Base-by-base conservation (phyloP, 768 basidiomycete genomes). In the Rossbeevera mucosa region DNA sequence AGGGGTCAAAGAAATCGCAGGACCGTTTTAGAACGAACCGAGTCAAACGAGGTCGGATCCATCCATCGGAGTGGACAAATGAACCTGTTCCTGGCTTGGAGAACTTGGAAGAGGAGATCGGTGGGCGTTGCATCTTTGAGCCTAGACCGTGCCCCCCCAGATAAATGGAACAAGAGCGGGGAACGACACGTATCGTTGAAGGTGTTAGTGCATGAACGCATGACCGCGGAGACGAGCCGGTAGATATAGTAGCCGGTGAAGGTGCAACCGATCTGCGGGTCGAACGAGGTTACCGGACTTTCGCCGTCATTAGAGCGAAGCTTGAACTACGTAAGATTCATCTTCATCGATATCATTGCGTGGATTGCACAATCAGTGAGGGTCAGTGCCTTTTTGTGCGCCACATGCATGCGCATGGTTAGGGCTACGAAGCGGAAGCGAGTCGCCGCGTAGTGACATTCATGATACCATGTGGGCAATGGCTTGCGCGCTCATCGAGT, bases 131-230 rank as follows among this genome's bases (percentile, higher is more conserved):
- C 16, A 16, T 25, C 26, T 14, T 28, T 21, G 33, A 9, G 11
- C 11, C 36, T 28, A 16, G 48, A 22, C 38, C 38, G 20, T 43
- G 13, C 40, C n/a, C n/a, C n/a, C n/a, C n/a, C n/a, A n/a, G n/a
- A n/a, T 16, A 16, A 12, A 25, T 28, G 25, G 44, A 6, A 33
- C n/a, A 26, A 30, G 36, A 36, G 31, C 4, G 48, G 31, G 26
- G 24, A 21, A 33, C 13, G 36, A 42, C 5, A 43, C 53, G 57
- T 51, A 58, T 58, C 44, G 20, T 16, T 28, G 22, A 16, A 21
- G 12, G 30, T 16, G 31, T 30, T 41, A 38, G n/a, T 38, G 36
- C 18, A 38, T 18, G n/a, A 14, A 9, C 26, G 31, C 43, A 54
- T 18, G 16, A 31, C 54, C 46, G 47, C 50, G 43, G 54, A 31